Conservation (phyloP, 805 yeast genomes). For the Metschnikowia sp. region DNA sequence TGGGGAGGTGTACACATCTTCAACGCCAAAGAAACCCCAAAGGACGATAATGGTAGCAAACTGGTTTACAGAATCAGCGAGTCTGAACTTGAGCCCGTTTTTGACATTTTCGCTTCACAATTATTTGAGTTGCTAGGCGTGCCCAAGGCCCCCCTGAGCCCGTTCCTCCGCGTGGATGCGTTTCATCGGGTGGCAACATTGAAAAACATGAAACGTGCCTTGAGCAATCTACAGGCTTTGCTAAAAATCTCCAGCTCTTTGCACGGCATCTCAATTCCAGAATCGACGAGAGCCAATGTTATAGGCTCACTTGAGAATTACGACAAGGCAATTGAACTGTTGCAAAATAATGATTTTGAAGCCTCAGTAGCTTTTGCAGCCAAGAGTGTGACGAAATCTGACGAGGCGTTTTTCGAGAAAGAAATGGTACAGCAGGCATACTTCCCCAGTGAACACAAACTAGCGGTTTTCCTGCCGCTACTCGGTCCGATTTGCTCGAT, state of each 20-base stretch:
- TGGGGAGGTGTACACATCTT: conserved; percentile 78
- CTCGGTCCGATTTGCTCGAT: conserved; percentile 83
- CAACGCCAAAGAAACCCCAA: conserved; percentile 34
- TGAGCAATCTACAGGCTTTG: conserved; percentile 71
- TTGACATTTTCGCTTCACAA: conserved; percentile 74
- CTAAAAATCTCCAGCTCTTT: conserved; percentile 64
- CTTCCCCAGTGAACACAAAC: conserved; percentile 92
- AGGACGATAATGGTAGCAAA: conserved; percentile 14
- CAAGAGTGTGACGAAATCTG: conserved; percentile 57
- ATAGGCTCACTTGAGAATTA: conserved; percentile 45
- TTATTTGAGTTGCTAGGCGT: conserved; percentile 71
- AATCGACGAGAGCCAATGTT: conserved; percentile 59
- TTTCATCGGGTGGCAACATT: conserved; percentile 57
- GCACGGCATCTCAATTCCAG: conserved; percentile 81
- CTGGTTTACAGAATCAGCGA: conserved; percentile 24
- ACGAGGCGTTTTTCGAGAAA: conserved; percentile 84
- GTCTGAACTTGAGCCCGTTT: conserved; percentile 49
- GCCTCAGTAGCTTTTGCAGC: conserved; percentile 39
- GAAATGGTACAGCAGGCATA: conserved; percentile 94
- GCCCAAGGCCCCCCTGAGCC: conserved; percentile 54
- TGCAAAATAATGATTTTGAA: conserved; percentile 28
- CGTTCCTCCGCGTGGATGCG: conserved; percentile 61
- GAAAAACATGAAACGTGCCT: conserved; percentile 57
- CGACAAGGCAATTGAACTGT: conserved; percentile 29
- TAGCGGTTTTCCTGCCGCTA: conserved; percentile 89